phyloP scores from a whole-genome alignment of 129 eudicot species.

The Chrysanthemum makinoi region DNA sequence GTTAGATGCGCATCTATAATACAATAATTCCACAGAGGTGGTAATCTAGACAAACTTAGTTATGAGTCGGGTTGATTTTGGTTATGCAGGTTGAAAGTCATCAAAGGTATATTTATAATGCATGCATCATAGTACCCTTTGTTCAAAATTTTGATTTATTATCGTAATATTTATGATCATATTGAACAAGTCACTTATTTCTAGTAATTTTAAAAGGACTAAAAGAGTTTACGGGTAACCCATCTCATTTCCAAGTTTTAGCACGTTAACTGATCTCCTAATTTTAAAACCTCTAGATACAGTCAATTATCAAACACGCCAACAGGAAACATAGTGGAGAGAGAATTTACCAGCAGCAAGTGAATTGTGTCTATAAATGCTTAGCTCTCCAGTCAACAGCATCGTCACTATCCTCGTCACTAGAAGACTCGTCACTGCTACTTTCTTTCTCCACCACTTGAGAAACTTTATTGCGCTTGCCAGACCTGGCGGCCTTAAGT shows the following conservation, averaged over 20 bases:
- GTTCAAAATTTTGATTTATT: too few relatives aligned
- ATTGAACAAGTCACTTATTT: too few relatives aligned
- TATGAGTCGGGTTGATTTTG: neutral
- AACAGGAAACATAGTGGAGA: neutral
- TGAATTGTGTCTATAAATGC: conserved; percentile 48
- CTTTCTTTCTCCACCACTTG: conserved; percentile 43
- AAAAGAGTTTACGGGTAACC: neutral
- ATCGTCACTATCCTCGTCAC: conserved; percentile 78
- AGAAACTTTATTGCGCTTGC: conserved; percentile 27
- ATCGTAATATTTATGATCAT: too few relatives aligned
- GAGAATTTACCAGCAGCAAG: conserved; percentile 18
- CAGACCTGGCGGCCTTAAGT: conserved; percentile 59
- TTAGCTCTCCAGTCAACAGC: conserved; percentile 95
- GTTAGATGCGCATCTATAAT: neutral
- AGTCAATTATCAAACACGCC: neutral
- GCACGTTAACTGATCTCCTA: neutral
- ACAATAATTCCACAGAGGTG: neutral
- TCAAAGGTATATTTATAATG: too few relatives aligned
- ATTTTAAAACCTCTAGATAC: neutral
- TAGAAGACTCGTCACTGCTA: conserved; percentile 54
- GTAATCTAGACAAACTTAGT: neutral
- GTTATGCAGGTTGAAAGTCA: neutral
- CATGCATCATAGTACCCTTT: too few relatives aligned
- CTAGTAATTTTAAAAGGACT: too few relatives aligned
- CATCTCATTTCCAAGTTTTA: neutral